phyloP scores from a whole-genome alignment of 176 grass and related monocot species.

The Carex pumila region DNA sequence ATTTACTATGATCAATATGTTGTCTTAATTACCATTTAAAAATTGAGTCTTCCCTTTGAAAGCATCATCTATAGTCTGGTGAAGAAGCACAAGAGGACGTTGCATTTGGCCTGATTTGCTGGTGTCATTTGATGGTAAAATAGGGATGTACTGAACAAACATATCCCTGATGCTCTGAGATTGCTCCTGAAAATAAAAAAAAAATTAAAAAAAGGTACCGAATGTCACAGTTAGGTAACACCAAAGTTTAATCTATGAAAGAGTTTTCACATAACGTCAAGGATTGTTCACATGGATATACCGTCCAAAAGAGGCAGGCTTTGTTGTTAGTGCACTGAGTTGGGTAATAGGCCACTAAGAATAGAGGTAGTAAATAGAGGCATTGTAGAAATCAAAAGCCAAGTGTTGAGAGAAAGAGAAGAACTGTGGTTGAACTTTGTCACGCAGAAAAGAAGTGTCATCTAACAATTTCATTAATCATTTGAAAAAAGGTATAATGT shows the following conservation, averaged over 20 bases:
- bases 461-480: not conserved
- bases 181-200: constrained; percentile 46
- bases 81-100: constrained; percentile 79
- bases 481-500: not conserved
- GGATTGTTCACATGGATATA: too few relatives aligned
- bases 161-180: constrained; percentile 59
- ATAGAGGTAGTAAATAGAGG: too few relatives aligned
- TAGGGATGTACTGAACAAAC: constrained; percentile 41
- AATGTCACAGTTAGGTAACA: not conserved
- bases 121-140: constrained; percentile 57
- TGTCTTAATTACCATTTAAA: constrained; percentile 59
- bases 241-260: not conserved
- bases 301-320: too few relatives aligned
- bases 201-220: not conserved
- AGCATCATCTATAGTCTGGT: constrained; percentile 96
- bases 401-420: too few relatives aligned
- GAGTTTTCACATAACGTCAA: not conserved
- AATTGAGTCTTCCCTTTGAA: constrained; percentile 93
- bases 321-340: too few relatives aligned
- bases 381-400: too few relatives aligned
- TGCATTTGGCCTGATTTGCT: constrained; percentile 88
- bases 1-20: not conserved
- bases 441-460: not conserved
- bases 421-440: too few relatives aligned
- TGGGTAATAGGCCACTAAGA: too few relatives aligned